These are phyloP conservation scores for Tuber magnatum DNA, from an alignment of 495 filamentous ascomycete species.

Conservation along the genomic window DNA sequence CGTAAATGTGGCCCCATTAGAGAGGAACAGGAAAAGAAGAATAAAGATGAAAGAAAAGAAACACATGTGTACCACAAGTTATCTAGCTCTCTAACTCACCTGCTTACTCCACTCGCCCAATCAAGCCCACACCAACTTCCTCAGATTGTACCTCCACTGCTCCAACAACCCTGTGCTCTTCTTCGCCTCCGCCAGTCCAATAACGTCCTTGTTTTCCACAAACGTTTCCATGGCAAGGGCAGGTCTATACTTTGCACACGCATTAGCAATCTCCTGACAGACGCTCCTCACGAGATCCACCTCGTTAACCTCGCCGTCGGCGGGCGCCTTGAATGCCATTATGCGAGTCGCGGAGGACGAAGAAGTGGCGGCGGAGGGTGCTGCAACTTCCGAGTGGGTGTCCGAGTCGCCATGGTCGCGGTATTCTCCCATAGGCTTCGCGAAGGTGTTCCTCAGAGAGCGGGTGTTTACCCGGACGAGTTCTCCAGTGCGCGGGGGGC, in stretches of 20 bases:
- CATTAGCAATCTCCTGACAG: slow-evolving; percentile 48
- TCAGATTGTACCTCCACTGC: slow-evolving; percentile 73
- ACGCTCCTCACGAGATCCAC: slow-evolving; percentile 16
- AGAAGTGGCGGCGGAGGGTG: background rate
- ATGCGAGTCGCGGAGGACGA: slow-evolving; percentile 44
- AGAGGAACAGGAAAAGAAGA: background rate
- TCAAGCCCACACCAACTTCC: slow-evolving; percentile 86
- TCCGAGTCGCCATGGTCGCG: slow-evolving; percentile 8
- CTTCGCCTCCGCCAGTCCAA: slow-evolving; percentile 74
- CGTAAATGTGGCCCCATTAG: background rate
- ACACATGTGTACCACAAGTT: background rate
- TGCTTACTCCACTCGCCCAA: background rate
- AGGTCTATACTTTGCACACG: slow-evolving; percentile 28
- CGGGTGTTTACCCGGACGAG: slow-evolving; percentile 75
- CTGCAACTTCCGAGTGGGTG: slow-evolving; percentile 27
- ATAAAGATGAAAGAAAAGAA: background rate
- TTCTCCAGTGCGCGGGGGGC: slow-evolving; percentile 50
- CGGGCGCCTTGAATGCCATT: slow-evolving; percentile 52
- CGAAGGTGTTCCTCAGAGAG: slow-evolving; percentile 57
- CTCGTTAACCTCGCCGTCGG: background rate
- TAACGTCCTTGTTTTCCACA: slow-evolving; percentile 68
- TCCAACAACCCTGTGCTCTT: slow-evolving; percentile 81
- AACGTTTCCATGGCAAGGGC: slow-evolving; percentile 34
- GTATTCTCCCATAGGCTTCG: slow-evolving; percentile 6
- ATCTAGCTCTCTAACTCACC: background rate